Base-by-base conservation (phyloP, 1,139 yeast species). In the Zygotorulaspora mrakii region DNA sequence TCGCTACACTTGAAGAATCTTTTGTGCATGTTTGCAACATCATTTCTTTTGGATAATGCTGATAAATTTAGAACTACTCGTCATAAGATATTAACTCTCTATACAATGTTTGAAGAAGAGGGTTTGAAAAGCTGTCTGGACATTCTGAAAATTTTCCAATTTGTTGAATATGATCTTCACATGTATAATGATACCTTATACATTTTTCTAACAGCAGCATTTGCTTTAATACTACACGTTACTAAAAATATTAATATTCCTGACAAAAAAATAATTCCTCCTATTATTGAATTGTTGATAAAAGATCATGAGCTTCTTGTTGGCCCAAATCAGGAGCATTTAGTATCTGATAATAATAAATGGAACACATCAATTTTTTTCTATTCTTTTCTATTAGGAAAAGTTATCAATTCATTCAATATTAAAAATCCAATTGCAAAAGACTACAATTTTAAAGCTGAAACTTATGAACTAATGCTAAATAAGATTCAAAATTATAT, bases 201-300 rank as follows among this genome's bases (percentile, higher is more conserved):
- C 38, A 42, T 46, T 35, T 43, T 53, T 10, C 36, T 48, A 6
- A 53, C 58, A 3, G 59, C 52, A 25, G 45, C 47, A 3, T 51
- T 47, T 17, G 43, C 40, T 3, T 40, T 53, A 8, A 24, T 49
- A 17, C 45, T 54, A 18, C 39, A 47, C 33, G 45, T 50, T n/a
- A 42, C 52, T 5, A 49, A 48, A 17, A 29, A 48, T 27, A 42
- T 50, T 13, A 49, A 50, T 27, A 43, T 46, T 14, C 35, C 33
- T 5, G 33, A 37, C 8, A 31, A 25, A n/a, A 35, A 31, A 6
- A 50, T 45, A 30, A 33, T 49, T 4, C 33, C 45, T 10, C 33
- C 38, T 2, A 31, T 42, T 6, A 42, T 53, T 3, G 31, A 43
- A 10, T 33, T 53, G 14, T 27, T 54, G 28, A 28, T 43, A 22